These are phyloP conservation scores for Lyophyllum shimeji DNA, from an alignment of 768 basidiomycete species.

Conservation along the genomic window DNA sequence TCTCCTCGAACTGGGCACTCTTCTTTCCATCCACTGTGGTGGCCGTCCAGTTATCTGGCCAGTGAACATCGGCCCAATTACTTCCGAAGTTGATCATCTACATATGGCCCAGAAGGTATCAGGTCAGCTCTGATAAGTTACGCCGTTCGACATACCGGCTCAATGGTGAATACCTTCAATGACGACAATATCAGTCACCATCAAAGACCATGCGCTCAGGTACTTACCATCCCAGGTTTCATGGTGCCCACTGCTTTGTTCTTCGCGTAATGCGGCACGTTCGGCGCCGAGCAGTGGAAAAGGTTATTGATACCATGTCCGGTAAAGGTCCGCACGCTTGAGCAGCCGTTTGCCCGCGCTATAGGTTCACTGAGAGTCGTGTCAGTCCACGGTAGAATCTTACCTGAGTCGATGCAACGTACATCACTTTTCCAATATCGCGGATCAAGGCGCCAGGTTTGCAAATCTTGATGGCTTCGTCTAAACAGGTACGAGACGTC, in stretches of 20 bases:
- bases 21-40: constrained; percentile 87
- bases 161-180: constrained; percentile 67
- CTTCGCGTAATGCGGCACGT: constrained; percentile 93
- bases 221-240: constrained; percentile 90
- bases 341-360: constrained; percentile 79
- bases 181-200: not conserved
- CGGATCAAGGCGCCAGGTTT: constrained; percentile 92
- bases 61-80: constrained; percentile 75
- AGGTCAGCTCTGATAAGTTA: not conserved
- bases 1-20: constrained; percentile 98
- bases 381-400: constrained; percentile 2
- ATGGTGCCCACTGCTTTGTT: constrained; percentile 92
- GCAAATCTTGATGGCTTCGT: constrained; percentile 89
- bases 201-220: not conserved
- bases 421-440: constrained; percentile 87
- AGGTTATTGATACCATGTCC: constrained; percentile 88
- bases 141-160: constrained; percentile 55
- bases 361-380: constrained; percentile 67
- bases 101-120: constrained; percentile 17
- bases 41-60: constrained; percentile 97
- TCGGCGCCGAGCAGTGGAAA: constrained; percentile 84
- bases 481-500: constrained; percentile 79
- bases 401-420: constrained; percentile 27
- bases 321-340: constrained; percentile 89
- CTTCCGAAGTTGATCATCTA: constrained; percentile 95